Conservation (phyloP, 2,329 filamentous ascomycete species). For the Fusarium newnesense region DNA sequence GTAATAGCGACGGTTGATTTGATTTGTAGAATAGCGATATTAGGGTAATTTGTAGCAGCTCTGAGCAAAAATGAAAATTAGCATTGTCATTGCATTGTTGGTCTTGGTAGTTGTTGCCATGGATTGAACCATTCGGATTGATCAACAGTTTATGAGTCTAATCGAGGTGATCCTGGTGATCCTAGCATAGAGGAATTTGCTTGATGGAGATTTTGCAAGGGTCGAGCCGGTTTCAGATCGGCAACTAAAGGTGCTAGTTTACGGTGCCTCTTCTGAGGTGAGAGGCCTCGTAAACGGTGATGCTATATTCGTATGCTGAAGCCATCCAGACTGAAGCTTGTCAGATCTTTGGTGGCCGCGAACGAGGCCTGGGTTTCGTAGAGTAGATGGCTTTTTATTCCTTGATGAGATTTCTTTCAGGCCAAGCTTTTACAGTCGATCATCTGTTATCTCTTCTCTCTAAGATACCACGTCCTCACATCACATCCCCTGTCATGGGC, state of each 20-base stretch:
- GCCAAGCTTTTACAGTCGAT: neutral
- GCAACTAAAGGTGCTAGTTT: constrained; percentile 1
- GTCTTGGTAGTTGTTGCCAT: neutral
- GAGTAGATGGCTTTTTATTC: neutral
- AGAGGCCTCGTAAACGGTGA: neutral
- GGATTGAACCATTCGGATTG: neutral
- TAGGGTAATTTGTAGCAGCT: constrained; percentile 23
- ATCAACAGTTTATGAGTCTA: neutral
- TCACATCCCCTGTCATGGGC: constrained; percentile 28
- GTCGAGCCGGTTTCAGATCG: constrained; percentile 30
- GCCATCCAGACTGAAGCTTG: neutral
- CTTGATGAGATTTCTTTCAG: neutral
- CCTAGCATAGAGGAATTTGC: neutral
- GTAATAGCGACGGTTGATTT: constrained; percentile 35
- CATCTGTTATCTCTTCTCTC: neutral
- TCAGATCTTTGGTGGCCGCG: neutral
- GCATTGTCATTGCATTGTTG: neutral
- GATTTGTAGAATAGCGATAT: constrained; percentile 30
- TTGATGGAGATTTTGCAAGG: constrained; percentile 25
- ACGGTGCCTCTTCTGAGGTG: neutral
- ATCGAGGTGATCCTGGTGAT: constrained; percentile 4
- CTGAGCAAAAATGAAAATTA: constrained; percentile 22
- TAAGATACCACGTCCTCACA: neutral
- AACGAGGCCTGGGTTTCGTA: neutral
- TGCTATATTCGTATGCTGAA: neutral